A percentile compares a stretch with the other conserved stretches of the same genome.
phyloP scores from a whole-genome alignment of 768 basidiomycete species.

The Suillus cothurnatus region DNA sequence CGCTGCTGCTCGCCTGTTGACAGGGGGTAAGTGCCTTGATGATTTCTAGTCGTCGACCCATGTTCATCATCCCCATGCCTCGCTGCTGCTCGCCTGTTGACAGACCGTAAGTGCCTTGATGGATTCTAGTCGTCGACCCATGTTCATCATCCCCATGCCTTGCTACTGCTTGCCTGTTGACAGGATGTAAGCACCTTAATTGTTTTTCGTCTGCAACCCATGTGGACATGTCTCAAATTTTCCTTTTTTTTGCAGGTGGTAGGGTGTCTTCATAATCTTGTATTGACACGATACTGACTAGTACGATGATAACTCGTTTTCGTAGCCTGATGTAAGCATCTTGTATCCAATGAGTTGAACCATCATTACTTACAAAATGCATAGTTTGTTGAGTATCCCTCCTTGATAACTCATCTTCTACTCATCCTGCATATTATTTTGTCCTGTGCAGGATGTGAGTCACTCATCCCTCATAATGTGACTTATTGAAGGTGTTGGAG shows the following conservation, averaged over 20 bases:
- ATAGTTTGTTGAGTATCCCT: neutral
- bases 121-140: neutral
- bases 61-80: no score
- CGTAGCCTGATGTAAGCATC: neutral
- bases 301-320: neutral
- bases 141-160: neutral
- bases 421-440: neutral
- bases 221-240: neutral
- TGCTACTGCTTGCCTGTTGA: neutral
- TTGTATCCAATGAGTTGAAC: neutral
- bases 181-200: neutral
- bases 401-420: neutral
- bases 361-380: neutral
- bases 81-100: no score
- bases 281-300: neutral
- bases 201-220: neutral
- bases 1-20: no score
- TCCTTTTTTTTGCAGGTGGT: neutral
- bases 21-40: no score
- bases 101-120: neutral
- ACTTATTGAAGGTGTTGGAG: no score
- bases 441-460: neutral
- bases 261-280: neutral
- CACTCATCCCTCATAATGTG: neutral
- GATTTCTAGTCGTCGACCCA: no score